Evolutionary conservation across 2,329 filamentous ascomycete species (phyloP).

Genomic region (Fusarium palustre): DNA sequence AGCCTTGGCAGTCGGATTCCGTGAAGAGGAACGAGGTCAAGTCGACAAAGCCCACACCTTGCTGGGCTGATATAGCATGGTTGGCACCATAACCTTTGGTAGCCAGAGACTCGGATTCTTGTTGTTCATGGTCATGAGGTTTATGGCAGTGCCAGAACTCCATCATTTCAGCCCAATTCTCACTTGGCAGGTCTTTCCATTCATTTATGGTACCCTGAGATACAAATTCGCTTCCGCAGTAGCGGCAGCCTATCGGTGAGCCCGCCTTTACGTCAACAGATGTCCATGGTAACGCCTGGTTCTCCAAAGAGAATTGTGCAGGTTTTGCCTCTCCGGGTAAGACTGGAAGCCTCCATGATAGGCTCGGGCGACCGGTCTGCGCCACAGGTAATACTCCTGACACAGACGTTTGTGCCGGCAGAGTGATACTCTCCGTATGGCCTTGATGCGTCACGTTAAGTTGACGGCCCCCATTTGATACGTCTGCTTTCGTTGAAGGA

Average conservation of each 20-base stretch:
- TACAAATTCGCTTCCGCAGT: constrained; percentile 56
- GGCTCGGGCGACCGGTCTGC: constrained; percentile 47
- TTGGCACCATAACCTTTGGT: constrained; percentile 86
- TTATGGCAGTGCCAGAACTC: constrained; percentile 99
- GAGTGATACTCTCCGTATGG: constrained; percentile 49
- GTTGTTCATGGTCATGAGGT: constrained; percentile 69
- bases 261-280: constrained; percentile 60
- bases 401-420: constrained; percentile 58
- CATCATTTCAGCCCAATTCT: constrained; percentile 99
- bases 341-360: constrained; percentile 68
- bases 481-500: constrained; percentile 56
- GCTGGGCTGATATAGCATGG: constrained; percentile 74
- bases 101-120: constrained; percentile 62
- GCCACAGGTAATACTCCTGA: constrained; percentile 54
- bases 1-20: constrained; percentile 70
- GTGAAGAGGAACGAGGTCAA: constrained; percentile 79
- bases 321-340: constrained; percentile 42
- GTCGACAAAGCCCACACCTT: constrained; percentile 82
- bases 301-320: constrained; percentile 50
- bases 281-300: constrained; percentile 66
- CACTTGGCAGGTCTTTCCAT: constrained; percentile 96
- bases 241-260: constrained; percentile 58
- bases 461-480: constrained; percentile 59
- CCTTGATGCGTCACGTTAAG: constrained; percentile 63
- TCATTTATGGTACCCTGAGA: constrained; percentile 54